Evolutionary conservation across 805 yeast species (phyloP).

Genomic region (Barnettozyma populi): DNA sequence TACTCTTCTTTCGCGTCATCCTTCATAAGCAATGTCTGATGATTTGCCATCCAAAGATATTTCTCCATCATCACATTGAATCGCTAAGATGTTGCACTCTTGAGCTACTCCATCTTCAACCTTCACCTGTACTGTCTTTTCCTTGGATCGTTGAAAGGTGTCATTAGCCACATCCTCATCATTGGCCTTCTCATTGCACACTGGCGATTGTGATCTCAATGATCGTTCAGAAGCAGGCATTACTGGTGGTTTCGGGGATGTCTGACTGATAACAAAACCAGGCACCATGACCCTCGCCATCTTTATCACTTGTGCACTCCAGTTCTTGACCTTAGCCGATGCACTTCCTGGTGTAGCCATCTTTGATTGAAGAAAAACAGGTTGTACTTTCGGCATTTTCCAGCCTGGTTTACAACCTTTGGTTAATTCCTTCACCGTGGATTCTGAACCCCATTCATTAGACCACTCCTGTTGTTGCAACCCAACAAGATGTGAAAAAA

Average conservation of each 20-base stretch:
- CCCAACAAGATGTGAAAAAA: slow-evolving; percentile 73
- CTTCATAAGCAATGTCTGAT: too few species aligned
- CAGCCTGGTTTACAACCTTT: slow-evolving; percentile 67
- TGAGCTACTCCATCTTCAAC: neutral
- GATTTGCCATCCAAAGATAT: neutral
- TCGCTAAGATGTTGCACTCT: neutral
- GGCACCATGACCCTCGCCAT: slow-evolving; percentile 62
- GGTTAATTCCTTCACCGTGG: slow-evolving; percentile 57
- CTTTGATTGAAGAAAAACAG: neutral
- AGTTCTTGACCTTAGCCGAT: slow-evolving; percentile 43
- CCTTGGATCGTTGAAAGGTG: neutral
- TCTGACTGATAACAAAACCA: slow-evolving; percentile 16
- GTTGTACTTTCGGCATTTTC: slow-evolving; percentile 26
- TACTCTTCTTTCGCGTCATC: too few species aligned
- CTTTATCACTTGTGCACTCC: slow-evolving; percentile 62
- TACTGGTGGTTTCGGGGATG: slow-evolving; percentile 1
- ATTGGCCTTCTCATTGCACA: neutral
- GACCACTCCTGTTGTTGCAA: slow-evolving; percentile 55
- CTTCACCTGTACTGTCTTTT: neutral
- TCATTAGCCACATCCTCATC: slow-evolving; percentile 1
- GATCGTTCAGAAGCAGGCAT: slow-evolving; percentile 4
- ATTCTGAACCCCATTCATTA: slow-evolving; percentile 56
- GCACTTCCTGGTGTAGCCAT: slow-evolving; percentile 24
- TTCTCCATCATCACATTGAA: neutral
- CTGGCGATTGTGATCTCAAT: slow-evolving; percentile 13